Base-by-base conservation (phyloP, 768 basidiomycete genomes). In the Mycena leptocephala region DNA sequence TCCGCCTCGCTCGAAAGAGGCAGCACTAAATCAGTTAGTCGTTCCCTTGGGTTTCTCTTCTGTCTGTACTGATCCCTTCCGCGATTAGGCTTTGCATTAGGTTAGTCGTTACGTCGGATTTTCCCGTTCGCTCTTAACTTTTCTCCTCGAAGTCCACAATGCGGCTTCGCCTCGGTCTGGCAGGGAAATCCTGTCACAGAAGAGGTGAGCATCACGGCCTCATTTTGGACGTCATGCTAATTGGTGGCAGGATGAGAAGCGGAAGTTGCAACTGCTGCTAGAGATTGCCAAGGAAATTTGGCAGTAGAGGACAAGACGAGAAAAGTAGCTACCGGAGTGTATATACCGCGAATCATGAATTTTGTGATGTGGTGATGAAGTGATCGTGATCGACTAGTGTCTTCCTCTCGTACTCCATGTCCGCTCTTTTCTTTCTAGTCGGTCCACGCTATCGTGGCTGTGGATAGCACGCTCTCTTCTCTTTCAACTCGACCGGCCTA, bases 121-220 rank as follows among this genome's bases (percentile, higher is more conserved):
- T 33, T 32, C 43, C 59, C 35, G 56, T 22, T 51, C n/a, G 33
- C 73, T 32, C 26, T 58, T 3, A 35, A 20, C 10, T 22, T 26
- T 62, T 62, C 35, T 68, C 1, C 48, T 33, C 39, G 24, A 59
- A 90, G 90, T 69, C 88, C 91, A n/a, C 92, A 93, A 79, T 93
- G 92, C 77, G 92, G 92, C 6, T 93, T 92, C 79, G 91, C 92
- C 11, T 89, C 88, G 0, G 89, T 90, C 26, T 90, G 90, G 85
- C 88, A 92, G 78, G 91, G 91, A 0, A 92, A 92, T 81, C 87
- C 88, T 7, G 77, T 93, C 33, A 89, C 87, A 22, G 88, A 90
- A 82, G 85, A 88, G 82, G 89, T 87, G 77, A 73, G 81, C 72
- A 59, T 59, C 30, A 62, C 56, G 28, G n/a, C 41, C 13, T 43